Evolutionary conservation across 2,329 filamentous ascomycete genomes (phyloP).

Genomic region (Chaetomium sp.): DNA sequence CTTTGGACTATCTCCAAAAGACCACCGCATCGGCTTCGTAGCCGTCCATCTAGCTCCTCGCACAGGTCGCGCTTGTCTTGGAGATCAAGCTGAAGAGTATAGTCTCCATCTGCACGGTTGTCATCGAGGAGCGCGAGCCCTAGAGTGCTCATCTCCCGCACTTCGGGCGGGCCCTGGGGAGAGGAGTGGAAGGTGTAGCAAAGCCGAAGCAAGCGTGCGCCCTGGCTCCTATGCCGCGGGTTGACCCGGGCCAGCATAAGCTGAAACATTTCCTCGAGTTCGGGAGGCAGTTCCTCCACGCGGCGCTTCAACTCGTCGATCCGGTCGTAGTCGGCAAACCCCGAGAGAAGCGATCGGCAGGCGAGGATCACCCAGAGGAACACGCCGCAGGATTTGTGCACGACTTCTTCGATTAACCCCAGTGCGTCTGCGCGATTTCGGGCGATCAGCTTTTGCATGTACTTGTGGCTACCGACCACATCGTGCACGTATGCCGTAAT

Average conservation of each 20-base stretch:
- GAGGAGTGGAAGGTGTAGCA: not conserved
- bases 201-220: conserved; percentile 6
- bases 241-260: conserved; percentile 25
- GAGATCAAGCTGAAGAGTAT: too few species aligned
- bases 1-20: too few species aligned
- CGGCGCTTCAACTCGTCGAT: conserved; percentile 22
- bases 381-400: conserved; percentile 26
- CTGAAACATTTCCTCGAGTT: conserved; percentile 18
- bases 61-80: too few species aligned
- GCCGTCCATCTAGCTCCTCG: too few species aligned
- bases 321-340: conserved; percentile 24
- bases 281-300: conserved; percentile 21
- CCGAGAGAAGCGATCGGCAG: conserved; percentile 19
- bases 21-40: too few species aligned
- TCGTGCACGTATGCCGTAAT: conserved; percentile 20
- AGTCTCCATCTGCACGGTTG: too few species aligned
- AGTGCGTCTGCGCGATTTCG: not conserved
- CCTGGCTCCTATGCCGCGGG: conserved; percentile 12
- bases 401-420: conserved; percentile 2
- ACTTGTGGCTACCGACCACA: conserved; percentile 3
- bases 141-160: too few species aligned
- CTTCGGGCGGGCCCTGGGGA: too few species aligned
- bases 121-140: too few species aligned
- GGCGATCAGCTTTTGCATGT: conserved; percentile 3
- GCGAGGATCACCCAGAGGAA: conserved; percentile 32